phyloP scores from a whole-genome alignment of 2,329 filamentous ascomycete genomes.

The Ceratocystis eucalypticola region DNA sequence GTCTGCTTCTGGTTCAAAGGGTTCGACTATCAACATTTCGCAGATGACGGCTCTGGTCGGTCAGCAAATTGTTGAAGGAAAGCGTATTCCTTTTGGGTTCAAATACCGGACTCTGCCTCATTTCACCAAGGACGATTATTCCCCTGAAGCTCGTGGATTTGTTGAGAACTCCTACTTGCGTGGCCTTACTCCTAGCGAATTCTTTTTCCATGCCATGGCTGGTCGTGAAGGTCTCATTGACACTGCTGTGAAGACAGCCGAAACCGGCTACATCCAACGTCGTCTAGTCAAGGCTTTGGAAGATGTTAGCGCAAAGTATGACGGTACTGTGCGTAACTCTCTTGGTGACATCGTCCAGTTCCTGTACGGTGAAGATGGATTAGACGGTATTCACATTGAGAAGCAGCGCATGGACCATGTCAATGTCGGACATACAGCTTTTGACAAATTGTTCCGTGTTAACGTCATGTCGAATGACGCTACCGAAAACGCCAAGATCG shows the following conservation, averaged over 20 bases:
- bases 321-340: conserved; percentile 93
- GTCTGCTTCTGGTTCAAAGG: conserved; percentile 93
- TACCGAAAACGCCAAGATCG: conserved; percentile 40
- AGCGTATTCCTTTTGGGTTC: conserved; percentile 98
- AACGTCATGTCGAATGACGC: conserved; percentile 61
- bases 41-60: conserved; percentile 98
- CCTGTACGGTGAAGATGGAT: conserved; percentile 90
- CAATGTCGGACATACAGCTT: conserved; percentile 61
- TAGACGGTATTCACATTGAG: conserved; percentile 88
- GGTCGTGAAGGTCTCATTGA: conserved; percentile 99
- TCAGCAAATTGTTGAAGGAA: conserved; percentile 95
- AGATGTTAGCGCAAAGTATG: conserved; percentile 94
- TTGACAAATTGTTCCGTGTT: conserved; percentile 69
- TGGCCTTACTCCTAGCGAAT: conserved; percentile 87
- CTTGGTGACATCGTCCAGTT: conserved; percentile 95
- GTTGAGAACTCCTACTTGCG: conserved; percentile 98
- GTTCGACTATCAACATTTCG: conserved; percentile 97
- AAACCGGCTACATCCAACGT: conserved; percentile 97
- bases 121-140: conserved; percentile 99
- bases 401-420: conserved; percentile 82
- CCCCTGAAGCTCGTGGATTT: conserved; percentile 89
- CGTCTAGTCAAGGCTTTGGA: conserved; percentile 96
- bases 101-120: conserved; percentile 94
- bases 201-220: conserved; percentile 99
- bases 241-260: conserved; percentile 97